phyloP scores from a whole-genome alignment of 345 rosid species.

The Microcos paniculata region DNA sequence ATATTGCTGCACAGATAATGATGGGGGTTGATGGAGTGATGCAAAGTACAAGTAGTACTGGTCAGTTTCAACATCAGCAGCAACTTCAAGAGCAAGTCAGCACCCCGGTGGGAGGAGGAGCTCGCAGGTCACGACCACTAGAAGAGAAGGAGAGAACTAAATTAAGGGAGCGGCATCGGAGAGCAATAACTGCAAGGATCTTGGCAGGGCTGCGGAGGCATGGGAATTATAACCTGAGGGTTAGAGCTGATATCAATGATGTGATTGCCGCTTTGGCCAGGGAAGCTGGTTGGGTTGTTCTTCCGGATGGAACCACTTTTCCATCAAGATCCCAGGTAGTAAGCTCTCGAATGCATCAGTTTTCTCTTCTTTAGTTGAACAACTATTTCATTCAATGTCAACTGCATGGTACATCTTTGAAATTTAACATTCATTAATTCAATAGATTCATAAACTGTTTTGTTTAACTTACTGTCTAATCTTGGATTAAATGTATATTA shows the following conservation, averaged over 20 bases:
- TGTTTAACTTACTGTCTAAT: not conserved
- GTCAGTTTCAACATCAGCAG: conserved; percentile 58
- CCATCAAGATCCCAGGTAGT: conserved; percentile 95
- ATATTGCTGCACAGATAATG: conserved; percentile 38
- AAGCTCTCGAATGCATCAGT: conserved; percentile 2
- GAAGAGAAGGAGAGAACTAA: conserved; percentile 99
- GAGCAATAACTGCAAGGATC: conserved; percentile 98
- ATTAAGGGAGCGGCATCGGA: conserved; percentile 92
- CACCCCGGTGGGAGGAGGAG: conserved; percentile 69
- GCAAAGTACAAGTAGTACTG: conserved; percentile 47
- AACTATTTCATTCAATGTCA: not conserved
- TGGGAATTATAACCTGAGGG: conserved; percentile 97
- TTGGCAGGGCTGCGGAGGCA: conserved; percentile 93
- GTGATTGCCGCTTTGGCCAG: conserved; percentile 98
- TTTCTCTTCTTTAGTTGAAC: not conserved
- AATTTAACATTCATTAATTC: not conserved
- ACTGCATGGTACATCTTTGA: not conserved
- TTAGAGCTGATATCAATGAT: conserved; percentile 98
- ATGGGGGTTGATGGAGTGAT: conserved; percentile 46
- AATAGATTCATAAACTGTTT: not conserved
- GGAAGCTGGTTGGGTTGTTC: conserved; percentile 99
- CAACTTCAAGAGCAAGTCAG: conserved; percentile 75
- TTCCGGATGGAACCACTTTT: conserved; percentile 99
- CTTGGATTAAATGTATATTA: not conserved
- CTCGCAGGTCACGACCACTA: conserved; percentile 73